Conservation (phyloP, 1,139 yeast species). For the Yamadazyma trypodendri region DNA sequence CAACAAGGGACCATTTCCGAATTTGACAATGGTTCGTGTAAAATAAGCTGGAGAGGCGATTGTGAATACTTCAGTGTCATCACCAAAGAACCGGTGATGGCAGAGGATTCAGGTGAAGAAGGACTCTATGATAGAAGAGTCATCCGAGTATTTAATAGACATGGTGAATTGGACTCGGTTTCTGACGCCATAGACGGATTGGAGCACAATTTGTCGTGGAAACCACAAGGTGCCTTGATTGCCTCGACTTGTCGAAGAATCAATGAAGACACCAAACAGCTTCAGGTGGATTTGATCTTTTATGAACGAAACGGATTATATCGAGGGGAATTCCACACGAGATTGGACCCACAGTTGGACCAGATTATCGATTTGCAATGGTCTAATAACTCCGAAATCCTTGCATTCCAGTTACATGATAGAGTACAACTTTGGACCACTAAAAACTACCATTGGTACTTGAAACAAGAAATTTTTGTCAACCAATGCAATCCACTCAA, state of each 20-base stretch:
- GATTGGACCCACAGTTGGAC: constrained; percentile 51
- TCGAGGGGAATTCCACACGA: constrained; percentile 79
- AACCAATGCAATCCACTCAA: constrained; percentile 24
- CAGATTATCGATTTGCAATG: constrained; percentile 60
- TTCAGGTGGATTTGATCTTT: constrained; percentile 60
- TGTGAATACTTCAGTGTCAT: constrained; percentile 78
- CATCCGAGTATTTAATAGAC: constrained; percentile 77
- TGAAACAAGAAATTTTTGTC: constrained; percentile 70
- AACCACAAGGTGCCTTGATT: constrained; percentile 85
- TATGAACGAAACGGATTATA: constrained; percentile 93
- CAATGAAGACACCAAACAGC: constrained; percentile 47
- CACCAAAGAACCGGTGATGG: constrained; percentile 52
- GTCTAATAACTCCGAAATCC: constrained; percentile 80
- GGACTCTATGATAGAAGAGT: constrained; percentile 60
- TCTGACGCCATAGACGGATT: constrained; percentile 88
- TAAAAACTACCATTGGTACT: constrained; percentile 93
- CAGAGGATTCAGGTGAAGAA: constrained; percentile 39
- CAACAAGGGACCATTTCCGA: constrained; percentile 66
- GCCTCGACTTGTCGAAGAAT: constrained; percentile 71
- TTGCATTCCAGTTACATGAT: constrained; percentile 63
- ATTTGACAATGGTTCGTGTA: constrained; percentile 45
- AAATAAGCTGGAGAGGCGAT: constrained; percentile 93
- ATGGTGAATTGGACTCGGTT: constrained; percentile 76
- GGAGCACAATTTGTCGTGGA: constrained; percentile 77
- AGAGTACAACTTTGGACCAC: constrained; percentile 84